Base-by-base conservation (phyloP, 202 grass and related monocot genomes). In the Setaria viridis region DNA sequence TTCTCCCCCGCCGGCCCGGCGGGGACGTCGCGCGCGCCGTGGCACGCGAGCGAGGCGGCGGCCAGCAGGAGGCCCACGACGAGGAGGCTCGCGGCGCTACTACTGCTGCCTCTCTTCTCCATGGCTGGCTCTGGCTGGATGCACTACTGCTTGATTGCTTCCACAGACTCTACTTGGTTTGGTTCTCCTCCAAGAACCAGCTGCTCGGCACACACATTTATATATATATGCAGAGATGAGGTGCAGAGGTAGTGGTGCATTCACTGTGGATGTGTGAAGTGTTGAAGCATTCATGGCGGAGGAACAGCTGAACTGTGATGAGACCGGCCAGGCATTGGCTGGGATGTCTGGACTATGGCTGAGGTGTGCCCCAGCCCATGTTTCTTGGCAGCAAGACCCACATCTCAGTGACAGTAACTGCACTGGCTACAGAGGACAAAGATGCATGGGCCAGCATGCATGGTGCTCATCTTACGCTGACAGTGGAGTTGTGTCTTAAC, bases 11-110 rank as follows among this genome's bases (percentile, higher is more conserved):
- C 50, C 51, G 70, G 57, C 65, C 79, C 79, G n/a, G 29, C 65
- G 20, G 80, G 86, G 49, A 91, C 34, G 74, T 15, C 84, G 80
- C 92, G 88, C 72, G 65, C 86, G 50, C 80, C 82, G 57, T 88
- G 35, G 85, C 88, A 88, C 69, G 55, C 69, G 19, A 74, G 39
- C 45, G 76, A 74, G 62, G 77, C 57, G 62, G 81, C 57, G 45
- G 59, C 71, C 3, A 90, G 49, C 59, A 90, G 48, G 34, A 82
- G 9, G 67, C 64, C 7, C 12, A 64, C 33, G 25, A 82, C 16
- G 65, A 76, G 77, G 58, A 90, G 77, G 59, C 73, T 64, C 25
- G 17, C 46, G 19, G 17, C 46, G 29, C 70, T 0, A 16, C 46
- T 59, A 14, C 55, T 17, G 66, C 82, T 50, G 62, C 9, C n/a